Percentiles rank a stretch among this genome's conserved stretches.
Evolutionary conservation across 495 filamentous ascomycete genomes (phyloP).

Genomic region (Talaromyces proteolyticus): DNA sequence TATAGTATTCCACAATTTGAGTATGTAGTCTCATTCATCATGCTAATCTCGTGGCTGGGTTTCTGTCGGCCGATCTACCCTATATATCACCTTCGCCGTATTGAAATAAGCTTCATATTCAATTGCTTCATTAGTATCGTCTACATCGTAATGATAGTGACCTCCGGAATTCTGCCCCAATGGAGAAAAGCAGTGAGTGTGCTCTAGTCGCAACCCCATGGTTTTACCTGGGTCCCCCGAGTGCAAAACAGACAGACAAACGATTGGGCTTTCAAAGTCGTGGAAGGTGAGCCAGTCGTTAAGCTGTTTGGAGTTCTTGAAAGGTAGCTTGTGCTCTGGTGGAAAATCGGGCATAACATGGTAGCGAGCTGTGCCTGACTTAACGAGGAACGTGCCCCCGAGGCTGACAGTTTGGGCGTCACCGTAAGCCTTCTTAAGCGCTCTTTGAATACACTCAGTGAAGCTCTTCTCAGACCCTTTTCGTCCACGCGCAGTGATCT

Average conservation of each 20-base stretch:
- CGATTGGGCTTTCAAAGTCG: conserved; percentile 25
- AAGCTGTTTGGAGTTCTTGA: conserved; percentile 16
- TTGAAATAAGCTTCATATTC: conserved; percentile 38
- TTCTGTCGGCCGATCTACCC: conserved; percentile 25
- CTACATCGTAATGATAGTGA: conserved; percentile 36
- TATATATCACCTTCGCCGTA: conserved; percentile 24
- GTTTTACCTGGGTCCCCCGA: conserved; percentile 22
- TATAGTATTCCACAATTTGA: too few relatives aligned
- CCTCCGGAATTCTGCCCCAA: conserved; percentile 20
- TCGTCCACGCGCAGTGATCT: conserved; percentile 19
- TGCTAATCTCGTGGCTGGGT: neutral
- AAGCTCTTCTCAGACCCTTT: conserved; percentile 21
- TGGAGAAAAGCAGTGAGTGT: conserved; percentile 36
- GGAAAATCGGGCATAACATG: conserved; percentile 44
- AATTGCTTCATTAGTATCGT: conserved; percentile 17
- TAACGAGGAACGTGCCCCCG: conserved; percentile 31
- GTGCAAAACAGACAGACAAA: conserved; percentile 34
- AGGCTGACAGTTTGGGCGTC: conserved; percentile 22
- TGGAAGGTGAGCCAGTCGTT: conserved; percentile 29
- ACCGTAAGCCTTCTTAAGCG: conserved; percentile 18
- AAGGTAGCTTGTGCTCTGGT: conserved; percentile 15
- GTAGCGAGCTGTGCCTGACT: conserved; percentile 23
- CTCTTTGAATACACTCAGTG: conserved; percentile 23
- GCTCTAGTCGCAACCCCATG: conserved; percentile 31
- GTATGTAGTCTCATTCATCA: too few relatives aligned